Evolutionary conservation across 1,284 basidiomycete species (phyloP).

Genomic region (Ustilago curta): DNA sequence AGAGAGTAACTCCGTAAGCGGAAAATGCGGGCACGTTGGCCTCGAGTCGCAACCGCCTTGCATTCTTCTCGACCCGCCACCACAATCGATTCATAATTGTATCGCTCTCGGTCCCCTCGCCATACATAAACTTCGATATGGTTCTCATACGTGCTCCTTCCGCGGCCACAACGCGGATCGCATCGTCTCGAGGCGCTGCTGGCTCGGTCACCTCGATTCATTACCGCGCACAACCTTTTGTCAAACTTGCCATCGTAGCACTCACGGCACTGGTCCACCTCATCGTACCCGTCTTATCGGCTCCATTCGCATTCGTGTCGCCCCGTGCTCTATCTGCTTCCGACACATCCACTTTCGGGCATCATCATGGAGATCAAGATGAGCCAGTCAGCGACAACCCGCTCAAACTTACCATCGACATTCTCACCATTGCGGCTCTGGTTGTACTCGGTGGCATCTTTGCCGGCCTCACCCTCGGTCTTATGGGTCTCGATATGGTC

Average conservation of each 20-base stretch:
- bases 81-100: background rate
- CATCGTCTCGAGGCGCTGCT: background rate
- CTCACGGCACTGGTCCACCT: constrained; percentile 47
- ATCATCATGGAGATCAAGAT: constrained; percentile 28
- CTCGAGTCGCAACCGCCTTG: too few species aligned
- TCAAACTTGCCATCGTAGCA: constrained; percentile 43
- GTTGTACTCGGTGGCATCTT: constrained; percentile 71
- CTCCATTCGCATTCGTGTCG: constrained; percentile 19
- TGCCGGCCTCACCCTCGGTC: constrained; percentile 81
- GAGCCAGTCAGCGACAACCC: constrained; percentile 48
- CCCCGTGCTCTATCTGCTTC: constrained; percentile 1
- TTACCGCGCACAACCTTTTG: constrained; percentile 41
- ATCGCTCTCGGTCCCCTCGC: background rate
- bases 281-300: constrained; percentile 37
- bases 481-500: constrained; percentile 94
- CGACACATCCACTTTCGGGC: background rate
- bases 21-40: too few species aligned
- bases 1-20: too few species aligned
- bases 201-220: constrained; percentile 20
- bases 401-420: constrained; percentile 55
- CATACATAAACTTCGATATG: constrained; percentile 6
- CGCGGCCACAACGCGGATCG: constrained; percentile 7
- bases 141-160: constrained; percentile 7
- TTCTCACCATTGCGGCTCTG: constrained; percentile 59
- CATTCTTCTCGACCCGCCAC: constrained; percentile 5